These are phyloP conservation scores for Candida buenavistaensis DNA, from an alignment of 1,139 yeast genomes.

Conservation along the genomic window DNA sequence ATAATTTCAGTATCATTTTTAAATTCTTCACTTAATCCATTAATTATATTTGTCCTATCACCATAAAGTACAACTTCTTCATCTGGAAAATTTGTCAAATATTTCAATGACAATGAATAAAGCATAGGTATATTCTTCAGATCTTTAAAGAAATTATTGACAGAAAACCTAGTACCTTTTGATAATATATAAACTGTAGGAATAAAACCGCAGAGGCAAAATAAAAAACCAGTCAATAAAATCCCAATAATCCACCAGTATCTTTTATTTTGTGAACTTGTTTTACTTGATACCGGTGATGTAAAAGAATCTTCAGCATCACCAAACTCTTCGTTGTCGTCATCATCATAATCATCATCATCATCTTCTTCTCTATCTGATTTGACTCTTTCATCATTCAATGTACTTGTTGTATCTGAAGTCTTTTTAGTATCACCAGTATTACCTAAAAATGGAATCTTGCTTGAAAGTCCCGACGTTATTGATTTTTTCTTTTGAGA, in stretches of 20 bases:
- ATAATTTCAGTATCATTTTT: slow-evolving; percentile 28
- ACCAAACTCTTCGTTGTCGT: background rate
- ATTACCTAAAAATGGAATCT: too few relatives aligned
- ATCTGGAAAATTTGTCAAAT: slow-evolving; percentile 5
- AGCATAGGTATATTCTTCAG: slow-evolving; percentile 10
- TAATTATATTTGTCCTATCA: slow-evolving; percentile 9
- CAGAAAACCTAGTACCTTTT: slow-evolving; percentile 22
- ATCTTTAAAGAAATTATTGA: slow-evolving; percentile 19
- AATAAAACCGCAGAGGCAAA: slow-evolving; percentile 21
- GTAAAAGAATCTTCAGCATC: slow-evolving; percentile 4
- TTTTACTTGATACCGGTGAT: slow-evolving; percentile 2
- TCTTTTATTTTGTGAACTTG: background rate
- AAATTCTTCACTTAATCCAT: slow-evolving; percentile 26
- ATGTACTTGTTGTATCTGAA: background rate
- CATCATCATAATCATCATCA: background rate
- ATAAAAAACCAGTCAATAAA: slow-evolving; percentile 14
- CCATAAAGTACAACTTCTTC: background rate
- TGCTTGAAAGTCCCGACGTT: background rate
- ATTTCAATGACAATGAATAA: slow-evolving; percentile 10
- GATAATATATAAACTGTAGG: slow-evolving; percentile 23
- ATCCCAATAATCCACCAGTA: slow-evolving; percentile 1
- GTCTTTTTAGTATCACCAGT: too few relatives aligned
- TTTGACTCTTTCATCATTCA: slow-evolving; percentile 2
- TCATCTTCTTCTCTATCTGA: slow-evolving; percentile 1
- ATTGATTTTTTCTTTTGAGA: background rate